Conservation (phyloP, 2,329 filamentous ascomycete genomes). For the Alternaria ethzedia region DNA sequence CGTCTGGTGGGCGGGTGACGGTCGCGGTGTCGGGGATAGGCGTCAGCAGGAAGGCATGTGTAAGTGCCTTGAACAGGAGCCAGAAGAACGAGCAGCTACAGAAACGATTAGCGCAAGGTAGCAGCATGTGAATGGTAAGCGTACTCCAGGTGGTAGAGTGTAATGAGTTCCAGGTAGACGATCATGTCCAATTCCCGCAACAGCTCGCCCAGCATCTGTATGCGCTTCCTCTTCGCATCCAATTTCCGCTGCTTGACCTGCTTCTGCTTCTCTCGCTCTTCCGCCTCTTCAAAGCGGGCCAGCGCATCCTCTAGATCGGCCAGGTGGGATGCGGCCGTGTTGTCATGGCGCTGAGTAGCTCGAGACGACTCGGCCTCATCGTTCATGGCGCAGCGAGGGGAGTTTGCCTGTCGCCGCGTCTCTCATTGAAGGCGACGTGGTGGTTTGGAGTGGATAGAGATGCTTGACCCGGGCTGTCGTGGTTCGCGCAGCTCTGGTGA, state of each 20-base stretch:
- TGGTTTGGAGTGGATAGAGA: constrained; percentile 6
- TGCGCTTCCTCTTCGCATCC: constrained; percentile 46
- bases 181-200: constrained; percentile 64
- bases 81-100: constrained; percentile 64
- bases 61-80: constrained; percentile 60
- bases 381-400: constrained; percentile 44
- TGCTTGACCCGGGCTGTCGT: constrained; percentile 17
- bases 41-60: constrained; percentile 65
- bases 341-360: constrained; percentile 29
- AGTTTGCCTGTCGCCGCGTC: constrained; percentile 13
- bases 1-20: constrained; percentile 55
- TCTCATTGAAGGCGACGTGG: constrained; percentile 36
- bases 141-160: constrained; percentile 69
- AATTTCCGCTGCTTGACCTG: constrained; percentile 33
- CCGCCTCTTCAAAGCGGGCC: constrained; percentile 24
- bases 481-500: constrained; percentile 10
- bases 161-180: constrained; percentile 66
- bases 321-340: constrained; percentile 18
- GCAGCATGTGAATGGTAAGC: constrained; percentile 24
- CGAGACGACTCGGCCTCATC: constrained; percentile 48
- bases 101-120: neutral
- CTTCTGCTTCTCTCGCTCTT: constrained; percentile 26
- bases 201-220: constrained; percentile 59
- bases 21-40: constrained; percentile 59
- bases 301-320: constrained; percentile 20